A percentile compares a stretch with the other conserved stretches of the same genome.
These are phyloP conservation scores for Neofusicoccum sp. DNA, from an alignment of 2,329 filamentous ascomycete genomes.

Conservation along the genomic window DNA sequence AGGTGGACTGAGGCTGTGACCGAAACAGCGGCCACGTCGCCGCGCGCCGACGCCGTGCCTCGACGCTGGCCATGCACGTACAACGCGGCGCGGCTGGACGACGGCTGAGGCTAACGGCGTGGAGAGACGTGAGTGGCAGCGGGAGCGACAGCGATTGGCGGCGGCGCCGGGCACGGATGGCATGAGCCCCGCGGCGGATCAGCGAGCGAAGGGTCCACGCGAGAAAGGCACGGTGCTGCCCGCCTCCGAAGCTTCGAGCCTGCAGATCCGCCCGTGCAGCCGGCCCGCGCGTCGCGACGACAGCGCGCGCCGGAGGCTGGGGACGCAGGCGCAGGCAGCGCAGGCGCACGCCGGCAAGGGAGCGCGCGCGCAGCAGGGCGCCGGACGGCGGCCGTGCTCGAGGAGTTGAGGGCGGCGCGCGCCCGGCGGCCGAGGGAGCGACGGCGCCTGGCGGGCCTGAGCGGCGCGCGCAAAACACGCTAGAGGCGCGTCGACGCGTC, in stretches of 20 bases:
- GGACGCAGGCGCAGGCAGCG: not conserved
- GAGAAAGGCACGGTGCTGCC: too few species aligned
- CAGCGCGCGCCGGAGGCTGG: not conserved
- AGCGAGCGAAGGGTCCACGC: not conserved
- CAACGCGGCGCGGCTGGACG: too few species aligned
- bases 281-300: not conserved
- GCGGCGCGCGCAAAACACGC: not conserved
- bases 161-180: too few species aligned
- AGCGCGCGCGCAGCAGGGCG: too few species aligned
- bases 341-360: not conserved
- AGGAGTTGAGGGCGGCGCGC: not conserved
- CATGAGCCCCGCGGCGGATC: not conserved
- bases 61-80: too few species aligned
- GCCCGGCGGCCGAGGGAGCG: not conserved
- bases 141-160: not conserved
- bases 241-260: too few species aligned
- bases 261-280: not conserved
- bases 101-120: not conserved
- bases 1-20: not conserved
- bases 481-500: not conserved
- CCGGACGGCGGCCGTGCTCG: too few species aligned
- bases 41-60: not conserved
- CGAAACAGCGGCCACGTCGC: not conserved
- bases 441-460: not conserved
- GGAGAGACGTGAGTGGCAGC: not conserved